phyloP scores from a whole-genome alignment of 2,329 filamentous ascomycete species.

The Dendryphion nanum region DNA sequence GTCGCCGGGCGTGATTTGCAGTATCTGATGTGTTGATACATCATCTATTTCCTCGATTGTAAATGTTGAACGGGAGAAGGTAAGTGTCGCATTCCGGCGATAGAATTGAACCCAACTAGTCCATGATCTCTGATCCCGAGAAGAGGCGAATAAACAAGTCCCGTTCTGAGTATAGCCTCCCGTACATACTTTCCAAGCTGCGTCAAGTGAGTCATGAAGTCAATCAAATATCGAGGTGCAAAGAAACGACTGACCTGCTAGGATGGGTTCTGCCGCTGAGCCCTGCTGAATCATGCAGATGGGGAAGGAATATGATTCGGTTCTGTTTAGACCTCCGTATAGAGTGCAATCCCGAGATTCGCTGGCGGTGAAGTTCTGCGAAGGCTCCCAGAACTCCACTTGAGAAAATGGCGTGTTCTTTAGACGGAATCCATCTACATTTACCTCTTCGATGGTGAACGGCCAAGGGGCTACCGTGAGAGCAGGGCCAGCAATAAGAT shows the following conservation, averaged over 20 bases:
- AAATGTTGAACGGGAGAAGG: conserved; percentile 11
- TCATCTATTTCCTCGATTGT: conserved; percentile 7
- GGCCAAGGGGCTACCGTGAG: conserved; percentile 13
- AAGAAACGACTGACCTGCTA: no score
- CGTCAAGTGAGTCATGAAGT: no score
- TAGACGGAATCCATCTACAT: conserved; percentile 8
- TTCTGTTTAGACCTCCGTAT: conserved; percentile 11
- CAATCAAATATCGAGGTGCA: no score
- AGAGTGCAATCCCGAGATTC: conserved; percentile 8
- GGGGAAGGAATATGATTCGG: conserved; percentile 6
- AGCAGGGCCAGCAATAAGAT: conserved; percentile 14
- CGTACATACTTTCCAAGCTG: conserved; percentile 12
- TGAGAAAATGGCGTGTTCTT: conserved; percentile 15
- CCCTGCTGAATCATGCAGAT: conserved; percentile 11
- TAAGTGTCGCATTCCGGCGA: conserved; percentile 10
- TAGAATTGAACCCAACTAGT: conserved; percentile 12
- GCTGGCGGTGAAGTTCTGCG: conserved; percentile 1
- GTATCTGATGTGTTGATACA: conserved; percentile 3
- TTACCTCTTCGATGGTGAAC: conserved; percentile 7
- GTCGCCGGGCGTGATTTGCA: conserved; percentile 7
- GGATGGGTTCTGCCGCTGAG: no score
- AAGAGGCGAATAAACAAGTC: conserved; percentile 7
- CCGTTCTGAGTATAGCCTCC: conserved; percentile 7
- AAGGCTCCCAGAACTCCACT: conserved; percentile 13
- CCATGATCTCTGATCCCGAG: conserved; percentile 3